phyloP scores from a whole-genome alignment of 768 basidiomycete genomes.

The Sistotremastrum suecicum region DNA sequence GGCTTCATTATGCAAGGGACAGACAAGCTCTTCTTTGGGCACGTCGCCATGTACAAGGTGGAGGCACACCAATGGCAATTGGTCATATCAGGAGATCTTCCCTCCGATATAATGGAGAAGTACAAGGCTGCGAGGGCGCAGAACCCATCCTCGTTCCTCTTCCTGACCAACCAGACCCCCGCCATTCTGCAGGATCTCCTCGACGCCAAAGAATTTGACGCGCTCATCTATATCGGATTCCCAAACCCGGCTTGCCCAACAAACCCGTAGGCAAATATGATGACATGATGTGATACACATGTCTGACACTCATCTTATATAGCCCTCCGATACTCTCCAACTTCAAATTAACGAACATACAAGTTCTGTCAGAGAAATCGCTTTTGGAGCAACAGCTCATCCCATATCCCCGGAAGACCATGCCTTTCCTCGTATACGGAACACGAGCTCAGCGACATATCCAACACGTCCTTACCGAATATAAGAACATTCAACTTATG shows the following conservation, averaged over 20 bases:
- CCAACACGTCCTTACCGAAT: slow-evolving; percentile 19
- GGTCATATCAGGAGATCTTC: slow-evolving; percentile 20
- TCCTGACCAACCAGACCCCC: no score
- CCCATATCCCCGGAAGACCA: slow-evolving; percentile 13
- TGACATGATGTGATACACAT: no score
- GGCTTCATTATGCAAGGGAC: slow-evolving; percentile 25
- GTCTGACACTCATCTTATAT: no score
- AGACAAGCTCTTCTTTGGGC: slow-evolving; percentile 18
- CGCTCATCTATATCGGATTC: no score
- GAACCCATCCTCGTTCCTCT: no score
- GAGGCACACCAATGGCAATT: slow-evolving; percentile 24
- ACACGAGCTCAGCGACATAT: slow-evolving; percentile 16
- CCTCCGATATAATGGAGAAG: slow-evolving; percentile 5
- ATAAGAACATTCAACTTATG: slow-evolving; percentile 17
- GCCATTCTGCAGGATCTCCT: no score
- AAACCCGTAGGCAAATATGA: no score
- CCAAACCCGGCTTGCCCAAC: no score
- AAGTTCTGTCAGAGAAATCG: slow-evolving; percentile 17
- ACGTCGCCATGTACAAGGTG: slow-evolving; percentile 22
- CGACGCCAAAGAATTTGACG: no score
- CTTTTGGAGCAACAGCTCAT: slow-evolving; percentile 18
- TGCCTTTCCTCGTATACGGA: slow-evolving; percentile 31
- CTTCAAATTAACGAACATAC: slow-evolving; percentile 15
- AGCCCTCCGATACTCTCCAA: not conserved
- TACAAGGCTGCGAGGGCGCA: slow-evolving; percentile 4